Evolutionary conservation across 2,329 filamentous ascomycete species (phyloP).

Genomic region (Cordyceps cateniannulata): DNA sequence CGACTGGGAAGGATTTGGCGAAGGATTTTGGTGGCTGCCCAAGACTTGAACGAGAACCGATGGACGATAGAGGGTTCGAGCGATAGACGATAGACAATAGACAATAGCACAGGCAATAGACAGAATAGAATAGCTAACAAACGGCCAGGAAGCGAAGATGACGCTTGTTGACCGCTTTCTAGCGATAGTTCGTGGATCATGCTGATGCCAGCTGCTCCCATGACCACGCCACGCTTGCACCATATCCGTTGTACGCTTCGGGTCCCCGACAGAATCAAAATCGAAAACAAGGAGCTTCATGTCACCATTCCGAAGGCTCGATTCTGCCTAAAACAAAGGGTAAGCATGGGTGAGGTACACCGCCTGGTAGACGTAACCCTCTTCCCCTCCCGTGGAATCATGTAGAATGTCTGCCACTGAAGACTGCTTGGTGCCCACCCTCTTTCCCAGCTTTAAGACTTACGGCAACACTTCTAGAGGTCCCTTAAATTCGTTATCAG

Average conservation of each 20-base stretch:
- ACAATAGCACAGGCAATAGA: neutral
- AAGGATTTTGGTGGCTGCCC: neutral
- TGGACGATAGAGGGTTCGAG: neutral
- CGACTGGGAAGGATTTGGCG: neutral
- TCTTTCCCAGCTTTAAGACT: neutral
- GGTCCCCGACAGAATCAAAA: neutral
- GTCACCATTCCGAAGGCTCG: neutral
- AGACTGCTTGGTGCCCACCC: neutral
- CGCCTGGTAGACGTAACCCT: neutral
- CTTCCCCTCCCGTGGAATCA: neutral
- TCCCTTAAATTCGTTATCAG: neutral
- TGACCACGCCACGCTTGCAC: neutral
- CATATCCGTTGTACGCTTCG: neutral
- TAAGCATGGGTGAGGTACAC: neutral
- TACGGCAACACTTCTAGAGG: neutral
- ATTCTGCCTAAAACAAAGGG: neutral
- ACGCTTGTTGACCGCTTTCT: neutral
- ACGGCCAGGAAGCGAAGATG: neutral
- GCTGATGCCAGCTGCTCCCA: neutral
- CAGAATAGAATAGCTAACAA: neutral
- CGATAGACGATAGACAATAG: neutral
- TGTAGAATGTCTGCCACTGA: neutral
- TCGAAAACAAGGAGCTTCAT: neutral
- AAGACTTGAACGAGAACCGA: neutral
- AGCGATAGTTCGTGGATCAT: neutral